Evolutionary conservation across 1,139 yeast genomes (phyloP).

Genomic region (Hyphopichia pseudoburtonii): DNA sequence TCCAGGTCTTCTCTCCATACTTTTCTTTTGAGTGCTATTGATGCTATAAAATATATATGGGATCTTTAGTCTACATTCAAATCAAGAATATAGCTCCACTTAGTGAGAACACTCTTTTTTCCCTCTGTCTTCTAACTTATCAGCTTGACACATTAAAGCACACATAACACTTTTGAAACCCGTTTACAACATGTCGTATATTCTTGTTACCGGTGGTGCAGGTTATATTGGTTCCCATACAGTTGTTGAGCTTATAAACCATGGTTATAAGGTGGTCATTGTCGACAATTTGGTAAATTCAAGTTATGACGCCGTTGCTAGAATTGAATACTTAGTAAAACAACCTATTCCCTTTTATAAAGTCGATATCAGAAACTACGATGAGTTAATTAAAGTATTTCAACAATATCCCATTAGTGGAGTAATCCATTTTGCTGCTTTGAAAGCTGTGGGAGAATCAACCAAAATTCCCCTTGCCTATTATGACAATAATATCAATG

Average conservation of each 20-base stretch:
- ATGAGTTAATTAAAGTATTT: slow-evolving; percentile 50
- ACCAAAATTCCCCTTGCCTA: slow-evolving; percentile 68
- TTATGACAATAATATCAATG: slow-evolving; percentile 68
- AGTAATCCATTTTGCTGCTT: slow-evolving; percentile 82
- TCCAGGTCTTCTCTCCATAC: too few relatives aligned
- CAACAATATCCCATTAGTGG: slow-evolving; percentile 51
- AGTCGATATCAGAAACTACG: slow-evolving; percentile 57
- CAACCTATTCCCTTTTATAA: slow-evolving; percentile 56
- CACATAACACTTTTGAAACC: too few relatives aligned
- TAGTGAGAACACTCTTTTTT: not conserved
- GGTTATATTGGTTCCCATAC: slow-evolving; percentile 89
- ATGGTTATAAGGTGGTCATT: slow-evolving; percentile 68
- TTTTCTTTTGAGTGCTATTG: too few relatives aligned
- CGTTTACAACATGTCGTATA: slow-evolving; percentile 27
- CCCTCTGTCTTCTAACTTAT: too few relatives aligned
- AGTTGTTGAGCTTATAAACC: slow-evolving; percentile 61
- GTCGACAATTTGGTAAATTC: slow-evolving; percentile 73
- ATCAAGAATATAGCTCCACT: too few relatives aligned
- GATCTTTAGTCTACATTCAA: too few relatives aligned
- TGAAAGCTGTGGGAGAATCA: slow-evolving; percentile 86
- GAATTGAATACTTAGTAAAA: slow-evolving; percentile 58
- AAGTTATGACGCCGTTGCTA: slow-evolving; percentile 63
- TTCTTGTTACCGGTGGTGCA: slow-evolving; percentile 83
- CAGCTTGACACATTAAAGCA: too few relatives aligned
- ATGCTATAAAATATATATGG: too few relatives aligned